Conservation (phyloP, 805 yeast genomes). For the Candida parachauliodes region DNA sequence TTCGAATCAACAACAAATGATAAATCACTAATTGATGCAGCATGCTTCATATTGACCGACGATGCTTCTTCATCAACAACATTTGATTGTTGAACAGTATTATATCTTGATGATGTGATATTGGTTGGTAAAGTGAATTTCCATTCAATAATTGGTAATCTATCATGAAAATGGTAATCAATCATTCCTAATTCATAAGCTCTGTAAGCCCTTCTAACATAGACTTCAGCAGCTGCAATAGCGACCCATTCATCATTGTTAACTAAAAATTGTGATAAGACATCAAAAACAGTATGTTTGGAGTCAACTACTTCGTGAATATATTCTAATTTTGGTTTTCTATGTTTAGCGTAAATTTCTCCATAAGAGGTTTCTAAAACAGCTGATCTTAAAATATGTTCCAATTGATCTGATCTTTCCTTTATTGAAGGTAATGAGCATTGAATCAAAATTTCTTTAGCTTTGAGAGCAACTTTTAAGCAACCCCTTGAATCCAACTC, state of each 20-base stretch:
- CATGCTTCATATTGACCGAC: slow-evolving; percentile 59
- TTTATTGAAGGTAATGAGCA: slow-evolving; percentile 94
- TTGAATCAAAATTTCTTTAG: slow-evolving; percentile 93
- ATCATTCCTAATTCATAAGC: slow-evolving; percentile 87
- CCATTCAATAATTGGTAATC: slow-evolving; percentile 79
- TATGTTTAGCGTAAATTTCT: slow-evolving; percentile 69
- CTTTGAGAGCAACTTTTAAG: slow-evolving; percentile 91
- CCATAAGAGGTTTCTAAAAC: slow-evolving; percentile 90
- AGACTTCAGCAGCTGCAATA: slow-evolving; percentile 95
- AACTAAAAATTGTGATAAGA: slow-evolving; percentile 83
- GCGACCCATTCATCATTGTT: slow-evolving; percentile 84
- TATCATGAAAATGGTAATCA: slow-evolving; percentile 50
- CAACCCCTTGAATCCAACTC: slow-evolving; percentile 87
- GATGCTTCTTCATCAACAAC: slow-evolving; percentile 35
- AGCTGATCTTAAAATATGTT: slow-evolving; percentile 88
- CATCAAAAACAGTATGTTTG: slow-evolving; percentile 94
- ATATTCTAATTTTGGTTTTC: slow-evolving; percentile 75
- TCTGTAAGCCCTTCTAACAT: slow-evolving; percentile 93
- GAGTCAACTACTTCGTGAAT: slow-evolving; percentile 93
- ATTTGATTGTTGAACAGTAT: slow-evolving; percentile 50
- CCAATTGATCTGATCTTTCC: slow-evolving; percentile 96
- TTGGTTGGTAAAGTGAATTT: slow-evolving; percentile 75
- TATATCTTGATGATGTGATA: slow-evolving; percentile 66
- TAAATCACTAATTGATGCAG: slow-evolving; percentile 89
- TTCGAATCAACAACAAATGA: slow-evolving; percentile 72